Evolutionary conservation across 2,329 filamentous ascomycete species (phyloP), one percentile per base, ranked within the genome.

Genomic region (Helotiales sp.): DNA sequence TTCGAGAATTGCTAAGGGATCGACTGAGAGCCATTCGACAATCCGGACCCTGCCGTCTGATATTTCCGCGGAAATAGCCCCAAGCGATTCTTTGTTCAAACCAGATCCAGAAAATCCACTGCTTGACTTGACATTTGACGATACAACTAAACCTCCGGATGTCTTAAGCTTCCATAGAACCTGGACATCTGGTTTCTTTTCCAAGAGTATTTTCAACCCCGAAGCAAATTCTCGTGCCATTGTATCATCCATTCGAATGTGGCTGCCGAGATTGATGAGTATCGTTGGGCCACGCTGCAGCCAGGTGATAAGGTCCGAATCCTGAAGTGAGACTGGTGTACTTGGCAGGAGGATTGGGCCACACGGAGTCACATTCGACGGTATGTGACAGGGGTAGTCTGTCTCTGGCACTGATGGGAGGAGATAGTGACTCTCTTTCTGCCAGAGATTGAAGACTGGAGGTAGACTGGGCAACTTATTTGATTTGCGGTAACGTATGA

Each of bases 181-280:
- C 43, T 79, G 77, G 2, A 75, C 59, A 20, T 72, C 63, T 11
- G 63, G 66, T 1, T 71, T 70, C 1, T 64, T 61, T 7, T 79
- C 73, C 0, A 85, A 72, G 2, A 82, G 74, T 0, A 72, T 68
- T 8, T 74, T 75, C 2, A 85, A 43, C 0, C 79, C 80, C 0
- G 49, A 55, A 0, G 80, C 79, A 34, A 85, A 78, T 34, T 82
- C 79, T 7, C 75, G 57, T 0, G 80, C 81, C 55, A 80, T 77
- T 0, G 63, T 37, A 6, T 63, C 52, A 22, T 71, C 71, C 47
- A 70, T 68, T 17, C 60, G 30, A 11, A 72, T 59, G 24, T 72
- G 69, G 0, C 82, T 82, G 0, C 84, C 84, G 1, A 86, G 73
- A 66, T 83, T 85, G 37, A 86, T 77, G n/a, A 84, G 78, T 0